phyloP scores from a whole-genome alignment of 1,284 basidiomycete species.

The Cryptococcus sp. region DNA sequence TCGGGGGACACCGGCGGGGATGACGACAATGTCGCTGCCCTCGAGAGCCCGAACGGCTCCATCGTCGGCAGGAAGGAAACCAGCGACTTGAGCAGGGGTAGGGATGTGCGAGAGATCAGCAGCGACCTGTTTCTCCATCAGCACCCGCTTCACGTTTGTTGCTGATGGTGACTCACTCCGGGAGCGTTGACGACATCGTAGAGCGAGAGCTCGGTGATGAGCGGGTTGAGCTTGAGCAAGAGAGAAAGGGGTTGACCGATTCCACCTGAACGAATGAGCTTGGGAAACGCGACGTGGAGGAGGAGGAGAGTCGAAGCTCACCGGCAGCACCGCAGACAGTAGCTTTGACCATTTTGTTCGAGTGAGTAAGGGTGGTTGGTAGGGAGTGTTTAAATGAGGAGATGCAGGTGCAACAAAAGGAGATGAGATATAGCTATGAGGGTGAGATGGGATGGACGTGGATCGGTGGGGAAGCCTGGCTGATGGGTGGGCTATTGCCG shows the following conservation, averaged over 20 bases:
- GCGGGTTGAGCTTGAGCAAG: constrained; percentile 78
- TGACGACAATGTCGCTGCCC: constrained; percentile 69
- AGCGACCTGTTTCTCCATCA: constrained; percentile 53
- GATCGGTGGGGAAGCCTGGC: no score
- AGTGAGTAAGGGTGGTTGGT: constrained; percentile 5
- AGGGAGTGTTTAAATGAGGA: background rate
- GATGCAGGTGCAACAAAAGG: background rate
- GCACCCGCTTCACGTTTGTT: no score
- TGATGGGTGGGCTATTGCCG: no score
- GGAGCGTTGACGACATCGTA: constrained; percentile 63
- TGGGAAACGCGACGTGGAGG: no score
- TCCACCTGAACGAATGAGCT: constrained; percentile 36
- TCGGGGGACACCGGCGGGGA: constrained; percentile 94
- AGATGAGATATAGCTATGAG: no score
- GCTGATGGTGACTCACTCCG: constrained; percentile 39
- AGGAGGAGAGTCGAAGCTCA: constrained; percentile 35
- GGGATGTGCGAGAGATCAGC: constrained; percentile 92
- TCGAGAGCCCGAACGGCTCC: constrained; percentile 44
- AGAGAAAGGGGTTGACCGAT: constrained; percentile 91
- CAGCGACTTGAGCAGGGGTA: constrained; percentile 70
- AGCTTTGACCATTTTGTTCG: constrained; percentile 71
- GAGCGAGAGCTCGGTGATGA: constrained; percentile 78
- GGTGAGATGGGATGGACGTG: no score
- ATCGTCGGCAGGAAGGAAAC: constrained; percentile 46
- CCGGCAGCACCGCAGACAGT: constrained; percentile 90